Conservation (phyloP, 257 asterid species). For the Paraleonurus japonicus region DNA sequence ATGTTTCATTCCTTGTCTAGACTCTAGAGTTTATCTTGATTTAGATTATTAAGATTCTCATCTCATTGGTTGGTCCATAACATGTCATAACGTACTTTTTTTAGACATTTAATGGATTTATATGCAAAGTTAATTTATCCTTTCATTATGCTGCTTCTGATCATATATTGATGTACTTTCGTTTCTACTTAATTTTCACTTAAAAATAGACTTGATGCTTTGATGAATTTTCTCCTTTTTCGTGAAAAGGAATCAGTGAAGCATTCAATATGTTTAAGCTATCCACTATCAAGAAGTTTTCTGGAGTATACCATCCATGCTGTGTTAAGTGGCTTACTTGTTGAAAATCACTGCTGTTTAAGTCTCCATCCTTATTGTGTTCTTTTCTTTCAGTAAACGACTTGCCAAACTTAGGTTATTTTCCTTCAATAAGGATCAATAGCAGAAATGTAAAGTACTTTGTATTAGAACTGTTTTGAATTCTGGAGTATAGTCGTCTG, state of each 20-base stretch:
- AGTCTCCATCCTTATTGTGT: neutral
- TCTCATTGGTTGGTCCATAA: constrained; percentile 4
- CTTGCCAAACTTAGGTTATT: constrained; percentile 3
- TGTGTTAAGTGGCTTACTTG: constrained; percentile 3
- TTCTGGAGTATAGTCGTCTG: constrained; percentile 13
- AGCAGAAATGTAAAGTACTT: constrained; percentile 4
- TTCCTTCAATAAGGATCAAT: neutral
- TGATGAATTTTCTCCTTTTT: neutral
- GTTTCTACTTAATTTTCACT: constrained; percentile 1
- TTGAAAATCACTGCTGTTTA: neutral
- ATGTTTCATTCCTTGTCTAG: constrained; percentile 14
- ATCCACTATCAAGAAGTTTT: constrained; percentile 14
- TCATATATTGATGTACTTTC: constrained; percentile 12
- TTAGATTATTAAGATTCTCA: neutral
- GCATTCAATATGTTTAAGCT: neutral
- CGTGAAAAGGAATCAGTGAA: neutral
- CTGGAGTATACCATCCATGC: neutral
- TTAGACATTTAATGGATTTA: neutral
- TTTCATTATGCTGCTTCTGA: neutral
- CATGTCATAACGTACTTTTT: constrained; percentile 14
- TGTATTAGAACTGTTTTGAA: constrained; percentile 5
- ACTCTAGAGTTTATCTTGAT: neutral
- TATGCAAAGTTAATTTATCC: constrained; percentile 5
- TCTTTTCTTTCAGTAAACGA: neutral
- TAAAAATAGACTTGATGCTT: neutral